Base-by-base conservation (phyloP, 192 early-diverging fungal species). In the Entophlyctis luteolus region DNA sequence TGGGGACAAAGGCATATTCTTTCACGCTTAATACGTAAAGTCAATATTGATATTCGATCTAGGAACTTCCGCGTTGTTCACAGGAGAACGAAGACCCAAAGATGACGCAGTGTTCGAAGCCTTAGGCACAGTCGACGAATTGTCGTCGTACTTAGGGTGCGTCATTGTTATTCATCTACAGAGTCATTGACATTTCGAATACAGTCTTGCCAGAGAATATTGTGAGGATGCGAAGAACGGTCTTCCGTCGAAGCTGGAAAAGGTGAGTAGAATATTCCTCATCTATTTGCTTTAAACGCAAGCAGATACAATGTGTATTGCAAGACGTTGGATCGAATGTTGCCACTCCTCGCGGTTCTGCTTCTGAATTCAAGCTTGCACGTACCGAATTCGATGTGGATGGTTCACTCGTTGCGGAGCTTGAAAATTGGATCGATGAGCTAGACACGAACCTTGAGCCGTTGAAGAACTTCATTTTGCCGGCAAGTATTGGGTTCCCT, bases 301-400 rank as follows among this genome's bases (percentile, higher is more conserved):
- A n/a, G 12, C 71, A 90, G 81, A 90, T 98, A 55, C 95, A 98
- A 84, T 93, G 93, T 68, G 78, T 90, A 28, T 70, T 98, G 48
- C 93, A 93, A 69, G 93, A 95, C 62, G 83, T 95, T 8, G 88
- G 88, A 3, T 92, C 92, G n/a, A 95, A 94, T 73, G 84, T 95
- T 55, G 93, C 95, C 1, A 95, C 93, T 8, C 93, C 93, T 22
- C 72, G 90, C 31, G 73, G 67, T 12, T 69, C 79, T 2, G 81
- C 87, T 12, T 72, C 79, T 42, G 81, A 88, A 48, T 69, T 56
- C 35, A 80, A 84, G 52, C 67, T 90, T 27, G 72, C 71, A 71
- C 71, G 83, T 32, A 97, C 93, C 1, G 55, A 77, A 8, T 97
- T 97, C 71, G 91, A 97, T 60, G 47, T 74, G 0, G 79, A 89